Percentiles rank a stretch among this genome's conserved stretches.
phyloP scores from a whole-genome alignment of 257 asterid species.

The Echium plantagineum region DNA sequence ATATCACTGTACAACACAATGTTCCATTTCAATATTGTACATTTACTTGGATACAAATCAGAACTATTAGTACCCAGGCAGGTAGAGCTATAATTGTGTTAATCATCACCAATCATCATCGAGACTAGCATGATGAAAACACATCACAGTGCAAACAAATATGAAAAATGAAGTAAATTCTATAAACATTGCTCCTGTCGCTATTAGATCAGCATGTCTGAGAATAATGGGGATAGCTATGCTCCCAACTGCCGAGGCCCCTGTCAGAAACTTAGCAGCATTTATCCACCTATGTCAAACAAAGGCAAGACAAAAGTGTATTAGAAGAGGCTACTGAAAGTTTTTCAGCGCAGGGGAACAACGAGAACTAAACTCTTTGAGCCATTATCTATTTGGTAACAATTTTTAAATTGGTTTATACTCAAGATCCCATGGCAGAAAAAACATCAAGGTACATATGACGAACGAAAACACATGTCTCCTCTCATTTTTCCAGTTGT shows the following conservation, averaged over 20 bases:
- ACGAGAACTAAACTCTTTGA: no score
- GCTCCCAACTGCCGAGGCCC: conserved; percentile 96
- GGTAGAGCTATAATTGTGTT: neutral
- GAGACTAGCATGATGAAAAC: conserved; percentile 88
- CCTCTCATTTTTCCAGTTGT: no score
- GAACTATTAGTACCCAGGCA: neutral
- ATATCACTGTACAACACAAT: neutral
- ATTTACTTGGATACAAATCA: neutral
- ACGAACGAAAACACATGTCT: no score
- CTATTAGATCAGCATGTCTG: conserved; percentile 73
- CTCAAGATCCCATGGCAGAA: no score
- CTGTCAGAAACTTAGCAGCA: conserved; percentile 89
- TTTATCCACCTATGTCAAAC: conserved; percentile 58
- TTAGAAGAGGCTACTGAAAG: neutral
- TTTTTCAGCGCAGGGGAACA: no score
- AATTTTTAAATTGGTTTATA: no score
- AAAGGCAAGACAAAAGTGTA: neutral
- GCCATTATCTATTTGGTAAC: no score
- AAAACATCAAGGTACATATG: no score
- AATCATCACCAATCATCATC: conserved; percentile 78
- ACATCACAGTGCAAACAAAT: conserved; percentile 77
- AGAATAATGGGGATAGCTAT: conserved; percentile 89
- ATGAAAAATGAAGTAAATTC: conserved; percentile 88
- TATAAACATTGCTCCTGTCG: conserved; percentile 86
- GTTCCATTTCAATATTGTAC: neutral